A percentile compares a stretch with the other conserved stretches of the same genome.
These are phyloP conservation scores for Globisporangium barbulae DNA, from an alignment of 352 stramenopile species.

Conservation along the genomic window DNA sequence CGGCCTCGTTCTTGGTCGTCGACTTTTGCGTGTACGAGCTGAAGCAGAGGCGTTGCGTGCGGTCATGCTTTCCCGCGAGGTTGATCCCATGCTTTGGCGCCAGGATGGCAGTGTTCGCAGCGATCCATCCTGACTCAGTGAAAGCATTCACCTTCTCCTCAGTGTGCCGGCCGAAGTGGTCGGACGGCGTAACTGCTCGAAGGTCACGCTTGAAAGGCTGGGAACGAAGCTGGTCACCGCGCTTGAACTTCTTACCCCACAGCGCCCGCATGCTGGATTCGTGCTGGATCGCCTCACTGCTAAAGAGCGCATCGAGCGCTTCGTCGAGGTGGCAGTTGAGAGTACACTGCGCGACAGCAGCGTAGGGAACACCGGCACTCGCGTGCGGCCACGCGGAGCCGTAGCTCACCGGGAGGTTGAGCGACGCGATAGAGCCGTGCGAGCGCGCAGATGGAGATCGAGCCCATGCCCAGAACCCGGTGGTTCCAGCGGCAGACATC, in stretches of 20 bases:
- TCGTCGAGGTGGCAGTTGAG: constrained; percentile 53
- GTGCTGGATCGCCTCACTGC: constrained; percentile 46
- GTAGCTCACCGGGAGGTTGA: neutral
- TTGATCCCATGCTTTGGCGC: constrained; percentile 38
- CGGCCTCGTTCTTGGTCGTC: constrained; percentile 38
- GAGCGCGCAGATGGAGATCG: constrained; percentile 3
- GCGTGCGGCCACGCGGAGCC: constrained; percentile 34
- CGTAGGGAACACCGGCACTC: constrained; percentile 46
- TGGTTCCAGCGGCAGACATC: neutral
- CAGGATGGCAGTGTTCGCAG: constrained; percentile 49
- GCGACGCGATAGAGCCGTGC: constrained; percentile 7
- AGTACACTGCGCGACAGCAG: constrained; percentile 48
- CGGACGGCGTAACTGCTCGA: constrained; percentile 7
- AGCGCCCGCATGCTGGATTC: constrained; percentile 54
- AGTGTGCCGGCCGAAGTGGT: constrained; percentile 13
- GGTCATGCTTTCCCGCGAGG: constrained; percentile 25
- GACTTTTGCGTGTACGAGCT: constrained; percentile 48
- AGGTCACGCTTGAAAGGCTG: constrained; percentile 30
- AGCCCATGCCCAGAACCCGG: neutral
- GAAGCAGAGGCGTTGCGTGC: constrained; percentile 57
- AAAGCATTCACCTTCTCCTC: constrained; percentile 31
- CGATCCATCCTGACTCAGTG: constrained; percentile 32
- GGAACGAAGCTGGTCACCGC: constrained; percentile 45
- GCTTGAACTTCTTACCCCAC: constrained; percentile 53
- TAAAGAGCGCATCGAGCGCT: constrained; percentile 62